Evolutionary conservation across 306 rosid genomes (phyloP).

Genomic region (Castanopsis chinensis): DNA sequence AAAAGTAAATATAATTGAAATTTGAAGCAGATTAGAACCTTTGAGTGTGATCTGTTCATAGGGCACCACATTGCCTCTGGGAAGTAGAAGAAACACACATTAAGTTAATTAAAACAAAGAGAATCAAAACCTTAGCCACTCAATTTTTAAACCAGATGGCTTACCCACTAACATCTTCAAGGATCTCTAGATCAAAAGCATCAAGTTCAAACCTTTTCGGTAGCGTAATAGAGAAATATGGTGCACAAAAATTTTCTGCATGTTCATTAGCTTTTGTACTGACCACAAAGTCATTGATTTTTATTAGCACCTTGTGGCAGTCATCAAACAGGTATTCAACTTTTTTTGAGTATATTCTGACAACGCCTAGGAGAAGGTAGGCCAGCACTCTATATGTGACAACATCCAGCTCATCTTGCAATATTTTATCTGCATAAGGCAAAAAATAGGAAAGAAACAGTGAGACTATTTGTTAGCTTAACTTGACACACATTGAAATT

Average conservation of each 20-base stretch:
- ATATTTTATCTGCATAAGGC: conserved; percentile 60
- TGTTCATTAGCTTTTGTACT: conserved; percentile 27
- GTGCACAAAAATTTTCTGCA: conserved; percentile 31
- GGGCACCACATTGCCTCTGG: conserved; percentile 54
- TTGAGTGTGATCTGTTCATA: conserved; percentile 68
- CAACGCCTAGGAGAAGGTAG: conserved; percentile 83
- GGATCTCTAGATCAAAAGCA: conserved; percentile 65
- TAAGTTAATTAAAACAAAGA: conserved; percentile 4
- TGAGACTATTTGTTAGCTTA: background rate
- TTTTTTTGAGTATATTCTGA: conserved; percentile 71
- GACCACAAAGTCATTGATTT: conserved; percentile 49
- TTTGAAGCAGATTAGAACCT: conserved; percentile 48
- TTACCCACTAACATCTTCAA: conserved; percentile 60
- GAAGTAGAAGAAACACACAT: conserved; percentile 24
- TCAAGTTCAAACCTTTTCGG: conserved; percentile 75
- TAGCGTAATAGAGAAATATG: conserved; percentile 43
- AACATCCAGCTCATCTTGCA: conserved; percentile 53
- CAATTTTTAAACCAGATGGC: conserved; percentile 21
- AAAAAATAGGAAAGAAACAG: background rate
- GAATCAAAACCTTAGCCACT: conserved; percentile 7
- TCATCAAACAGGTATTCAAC: conserved; percentile 64
- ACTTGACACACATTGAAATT: background rate
- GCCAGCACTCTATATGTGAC: conserved; percentile 70
- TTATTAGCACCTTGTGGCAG: conserved; percentile 47
- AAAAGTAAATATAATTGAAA: conserved; percentile 5